Base-by-base conservation (phyloP, 495 filamentous ascomycete genomes). In the Neurospora sp. region DNA sequence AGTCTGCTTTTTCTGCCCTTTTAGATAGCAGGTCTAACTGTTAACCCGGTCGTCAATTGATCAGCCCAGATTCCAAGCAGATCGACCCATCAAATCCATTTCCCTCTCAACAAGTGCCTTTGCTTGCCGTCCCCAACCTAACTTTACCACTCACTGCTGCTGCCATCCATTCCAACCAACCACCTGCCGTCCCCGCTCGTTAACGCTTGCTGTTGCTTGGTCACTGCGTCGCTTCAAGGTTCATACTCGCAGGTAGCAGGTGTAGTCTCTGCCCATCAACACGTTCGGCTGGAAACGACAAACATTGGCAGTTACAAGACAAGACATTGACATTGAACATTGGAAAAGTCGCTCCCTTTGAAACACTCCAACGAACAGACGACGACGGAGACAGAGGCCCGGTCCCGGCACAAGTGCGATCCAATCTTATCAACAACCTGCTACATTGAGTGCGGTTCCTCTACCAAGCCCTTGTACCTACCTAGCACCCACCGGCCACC, bases 51-150 rank as follows among this genome's bases (percentile, higher is more conserved):
- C 73, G 38, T 73, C 48, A 75, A 73, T 70, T 62, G 69, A 80
- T 81, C 78, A 78, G 77, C 79, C 77, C 79, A 81, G 78, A 77
- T 78, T 80, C 73, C 75, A 75, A 12, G 69, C 70, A 73, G 72
- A 79, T 81, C 79, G 78, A 75, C 79, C 79, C 79, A 81, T 78
- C 23, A 23, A 54, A 54, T 27, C 48, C 48, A 27, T 62, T 69
- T 48, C 42, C 41, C 27, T 12, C 20, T n/a, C 40, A 69, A 39
- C 11, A 31, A 69, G 38, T 39, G 18, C 16, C 23, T n/a, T 31
- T 70, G 39, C 27, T 66, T 72, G 59, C 71, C 39, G 69, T 41
- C 69, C 35, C 37, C 37, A 38, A 38, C 35, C 69, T 41, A 48
- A 41, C 69, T 66, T 66, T 66, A 35, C 12, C 27, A 62, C 54